Base-by-base conservation (phyloP, 768 basidiomycete genomes). In the Rhizopogon vinicolor region DNA sequence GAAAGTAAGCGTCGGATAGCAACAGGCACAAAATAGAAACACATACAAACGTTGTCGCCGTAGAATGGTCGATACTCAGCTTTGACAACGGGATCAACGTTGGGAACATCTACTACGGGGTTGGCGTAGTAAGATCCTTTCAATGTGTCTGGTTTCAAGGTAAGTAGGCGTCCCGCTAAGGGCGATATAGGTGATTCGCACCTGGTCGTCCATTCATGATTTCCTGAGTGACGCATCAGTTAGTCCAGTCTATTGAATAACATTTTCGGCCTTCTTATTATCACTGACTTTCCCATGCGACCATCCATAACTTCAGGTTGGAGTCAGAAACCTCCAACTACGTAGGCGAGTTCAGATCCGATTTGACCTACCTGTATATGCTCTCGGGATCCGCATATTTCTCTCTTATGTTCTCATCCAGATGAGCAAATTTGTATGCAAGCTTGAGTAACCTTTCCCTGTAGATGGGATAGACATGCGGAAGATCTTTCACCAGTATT, bases 81-180 rank as follows among this genome's bases (percentile, higher is more conserved):
- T 51, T 74, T 77, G 41, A 87, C 78, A 37, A 75, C 78, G 2
- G 75, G 68, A 13, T 84, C 67, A 3, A 92, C 87, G n/a, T 77
- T 72, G 0, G 87, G 82, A 29, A 67, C 60, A 53, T 94, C 93
- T 0, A 86, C 64, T 25, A 86, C 70, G 8, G 93, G 93, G 37
- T 75, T 84, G 56, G 93, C 94, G 67, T 99, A 99, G 74, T 86
- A 99, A 0, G 91, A 93, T 3, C 95, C 96, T 69, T 98, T 98
- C 62, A 95, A 74, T 2, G 79, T 75, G 68, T 98, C 93, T 86
- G 68, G 62, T 18, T 55, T 18, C n/a, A 40, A 28, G 35, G 22
- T 61, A 22, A 52, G 50, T 44, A 22, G 48, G 42, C 14, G 53
- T 33, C 39, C 33, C 53, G n/a, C 40, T 18, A 25, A 51, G 16